phyloP scores from a whole-genome alignment of 192 early-diverging fungal species.

The Obelidium mucronatum region DNA sequence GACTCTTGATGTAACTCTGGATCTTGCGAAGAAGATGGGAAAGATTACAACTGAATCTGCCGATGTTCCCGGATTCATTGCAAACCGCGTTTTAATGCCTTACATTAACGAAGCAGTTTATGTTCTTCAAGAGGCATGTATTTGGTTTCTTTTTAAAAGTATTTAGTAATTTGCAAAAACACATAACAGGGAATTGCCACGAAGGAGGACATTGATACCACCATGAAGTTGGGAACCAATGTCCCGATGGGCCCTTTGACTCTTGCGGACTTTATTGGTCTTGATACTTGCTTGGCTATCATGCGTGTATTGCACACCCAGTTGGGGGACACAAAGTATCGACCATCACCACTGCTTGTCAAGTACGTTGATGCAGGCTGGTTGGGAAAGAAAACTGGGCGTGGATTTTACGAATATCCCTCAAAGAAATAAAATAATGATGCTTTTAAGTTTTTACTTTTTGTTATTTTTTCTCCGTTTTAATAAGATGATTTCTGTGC shows the following conservation, averaged over 20 bases:
- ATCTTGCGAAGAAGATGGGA: constrained; percentile 84
- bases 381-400: constrained; percentile 88
- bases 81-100: constrained; percentile 97
- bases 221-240: constrained; percentile 98
- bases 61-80: constrained; percentile 97
- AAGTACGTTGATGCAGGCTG: constrained; percentile 98
- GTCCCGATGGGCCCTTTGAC: constrained; percentile 97
- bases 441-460: too few relatives aligned
- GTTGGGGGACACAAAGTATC: constrained; percentile 94
- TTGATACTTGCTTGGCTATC: constrained; percentile 97
- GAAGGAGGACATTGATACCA: constrained; percentile 95
- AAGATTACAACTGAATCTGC: constrained; percentile 88
- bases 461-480: too few relatives aligned
- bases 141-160: constrained; percentile 25
- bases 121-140: constrained; percentile 78
- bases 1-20: constrained; percentile 77
- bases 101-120: constrained; percentile 98
- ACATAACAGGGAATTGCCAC: constrained; percentile 78
- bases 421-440: neutral
- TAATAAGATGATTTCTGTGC: too few relatives aligned
- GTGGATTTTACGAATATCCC: constrained; percentile 89
- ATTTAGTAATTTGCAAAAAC: constrained; percentile 11
- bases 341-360: constrained; percentile 88
- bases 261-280: constrained; percentile 96
- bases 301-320: constrained; percentile 93